These are phyloP conservation scores for Tetrahymena elliotti DNA, from an alignment of 73 alveolate species.

Conservation along the genomic window DNA sequence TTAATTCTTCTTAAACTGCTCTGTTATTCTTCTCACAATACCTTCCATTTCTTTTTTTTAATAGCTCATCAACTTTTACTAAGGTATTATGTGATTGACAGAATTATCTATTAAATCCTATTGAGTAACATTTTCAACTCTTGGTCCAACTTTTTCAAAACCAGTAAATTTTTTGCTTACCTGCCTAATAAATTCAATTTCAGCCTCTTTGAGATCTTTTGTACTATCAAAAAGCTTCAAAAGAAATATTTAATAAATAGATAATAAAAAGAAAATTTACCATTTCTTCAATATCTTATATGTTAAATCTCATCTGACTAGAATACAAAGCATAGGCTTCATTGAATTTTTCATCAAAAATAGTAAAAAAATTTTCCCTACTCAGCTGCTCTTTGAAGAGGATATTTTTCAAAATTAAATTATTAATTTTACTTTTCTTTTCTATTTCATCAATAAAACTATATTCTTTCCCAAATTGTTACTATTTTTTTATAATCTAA, in stretches of 20 bases:
- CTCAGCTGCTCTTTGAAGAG: not conserved
- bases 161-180: not conserved
- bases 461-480: not conserved
- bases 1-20: not conserved
- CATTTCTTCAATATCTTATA: not conserved
- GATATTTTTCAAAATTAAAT: not conserved
- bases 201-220: not conserved
- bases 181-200: not conserved
- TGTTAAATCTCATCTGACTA: not conserved
- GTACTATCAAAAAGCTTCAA: not conserved
- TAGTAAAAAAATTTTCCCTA: not conserved
- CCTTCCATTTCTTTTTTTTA: not conserved
- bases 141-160: not conserved
- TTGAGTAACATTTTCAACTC: not conserved
- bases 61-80: not conserved
- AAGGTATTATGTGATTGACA: not conserved
- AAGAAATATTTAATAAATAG: not conserved
- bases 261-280: not conserved
- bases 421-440: not conserved
- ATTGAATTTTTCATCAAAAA: not conserved
- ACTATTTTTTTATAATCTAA: not conserved
- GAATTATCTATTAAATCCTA: not conserved
- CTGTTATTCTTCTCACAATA: not conserved
- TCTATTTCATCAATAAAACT: not conserved
- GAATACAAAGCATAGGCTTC: not conserved